A percentile compares a stretch with the other conserved stretches of the same genome.
These are phyloP conservation scores for Moringa oleifera DNA, from an alignment of 345 rosid species.

Conservation along the genomic window DNA sequence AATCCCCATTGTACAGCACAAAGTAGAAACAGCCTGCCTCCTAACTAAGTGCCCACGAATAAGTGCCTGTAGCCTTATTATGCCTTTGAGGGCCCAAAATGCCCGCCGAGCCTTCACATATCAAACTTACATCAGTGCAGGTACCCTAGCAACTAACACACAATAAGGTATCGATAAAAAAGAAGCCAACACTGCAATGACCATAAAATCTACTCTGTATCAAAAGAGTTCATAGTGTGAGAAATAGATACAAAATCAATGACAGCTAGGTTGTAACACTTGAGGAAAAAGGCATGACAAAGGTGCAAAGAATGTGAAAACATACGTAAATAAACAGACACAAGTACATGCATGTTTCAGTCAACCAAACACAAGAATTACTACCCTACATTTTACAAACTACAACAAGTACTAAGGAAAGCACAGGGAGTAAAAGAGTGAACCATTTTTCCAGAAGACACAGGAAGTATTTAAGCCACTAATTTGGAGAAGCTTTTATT, in stretches of 20 bases:
- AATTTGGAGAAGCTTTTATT: too few species aligned
- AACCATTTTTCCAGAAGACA: too few species aligned
- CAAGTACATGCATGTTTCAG: background rate
- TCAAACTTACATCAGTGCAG: conserved; percentile 27
- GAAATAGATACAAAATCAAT: background rate
- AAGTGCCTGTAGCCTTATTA: conserved; percentile 93
- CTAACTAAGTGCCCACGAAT: conserved; percentile 95
- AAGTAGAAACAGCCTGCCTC: conserved; percentile 84
- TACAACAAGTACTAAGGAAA: too few species aligned
- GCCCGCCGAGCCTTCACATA: conserved; percentile 89
- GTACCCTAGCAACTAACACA: conserved; percentile 4
- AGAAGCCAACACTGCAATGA: background rate
- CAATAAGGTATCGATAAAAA: background rate
- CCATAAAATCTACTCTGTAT: too few species aligned
- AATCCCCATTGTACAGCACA: conserved; percentile 69
- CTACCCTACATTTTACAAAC: background rate
- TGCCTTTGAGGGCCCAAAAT: conserved; percentile 88
- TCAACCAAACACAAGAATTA: background rate
- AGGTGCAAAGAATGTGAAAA: background rate
- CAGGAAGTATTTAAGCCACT: background rate
- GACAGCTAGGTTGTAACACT: background rate
- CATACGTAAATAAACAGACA: background rate
- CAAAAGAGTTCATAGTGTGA: background rate
- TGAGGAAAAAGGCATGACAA: background rate
- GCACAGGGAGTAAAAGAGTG: too few species aligned